Base-by-base conservation (phyloP, 805 yeast genomes). In the Lipomyces japonicus region DNA sequence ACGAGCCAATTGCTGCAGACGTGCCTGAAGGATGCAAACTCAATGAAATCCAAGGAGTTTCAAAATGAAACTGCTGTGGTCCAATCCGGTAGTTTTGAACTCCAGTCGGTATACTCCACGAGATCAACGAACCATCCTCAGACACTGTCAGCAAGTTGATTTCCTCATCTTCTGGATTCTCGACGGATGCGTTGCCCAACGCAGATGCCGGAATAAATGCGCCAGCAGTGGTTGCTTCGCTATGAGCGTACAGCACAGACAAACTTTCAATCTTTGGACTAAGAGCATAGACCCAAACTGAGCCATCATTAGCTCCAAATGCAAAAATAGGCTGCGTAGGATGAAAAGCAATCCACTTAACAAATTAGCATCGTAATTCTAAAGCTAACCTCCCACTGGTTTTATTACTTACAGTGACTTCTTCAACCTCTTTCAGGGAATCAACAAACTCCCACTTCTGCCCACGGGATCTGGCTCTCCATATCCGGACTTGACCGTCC, bases 271-370 rank as follows among this genome's bases (percentile, higher is more conserved):
- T 68, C 9, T 77, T 68, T 44, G 84, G 78, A 51, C 25, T 3
- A 22, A 90, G 75, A 63, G 83, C 86, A 65, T 89, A 93, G 24
- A 84, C 87, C 95, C 96, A 91, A 2, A 90, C 95, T 0, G 95
- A 84, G 2, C 98, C 98, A 67, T 90, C 96, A 5, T 75, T 72
- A 21, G 88, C 91, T 55, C 97, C 97, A 64, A 86, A 87, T 12
- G 97, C 97, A 72, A 91, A 87, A 41, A 86, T 77, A 22, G 82
- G 77, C 63, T 82, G 83, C 19, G 73, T 72, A 24, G 96, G 96
- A 69, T 93, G 98, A 44, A 80, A 75, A 26, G 75, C 68, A 45
- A 91, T 74, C 95, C 95, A 89, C 32, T 28, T 28, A 10, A 10
- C 10, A 28, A 28, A 28, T 10, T 28, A 28, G 10, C 32, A 28